These are phyloP conservation scores for Gymnopus androsaceus DNA, from an alignment of 1,284 basidiomycete genomes.

Conservation along the genomic window DNA sequence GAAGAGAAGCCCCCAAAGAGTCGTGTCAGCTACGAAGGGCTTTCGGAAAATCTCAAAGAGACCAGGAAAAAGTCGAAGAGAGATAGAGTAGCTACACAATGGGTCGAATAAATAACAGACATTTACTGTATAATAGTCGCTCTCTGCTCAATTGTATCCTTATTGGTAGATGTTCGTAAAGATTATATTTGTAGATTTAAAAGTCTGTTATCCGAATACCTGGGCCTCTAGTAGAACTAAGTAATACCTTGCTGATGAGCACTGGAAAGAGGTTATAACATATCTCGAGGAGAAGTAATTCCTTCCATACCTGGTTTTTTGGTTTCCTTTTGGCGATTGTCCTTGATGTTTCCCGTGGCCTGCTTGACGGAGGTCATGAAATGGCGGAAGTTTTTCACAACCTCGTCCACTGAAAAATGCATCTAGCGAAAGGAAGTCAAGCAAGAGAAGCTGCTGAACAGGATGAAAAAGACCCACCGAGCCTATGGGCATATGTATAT, in stretches of 20 bases:
- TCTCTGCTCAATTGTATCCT: conserved; percentile 5
- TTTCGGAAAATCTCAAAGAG: conserved; percentile 42
- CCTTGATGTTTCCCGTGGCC: conserved; percentile 67
- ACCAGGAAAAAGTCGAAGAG: conserved; percentile 33
- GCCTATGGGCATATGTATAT: conserved; percentile 79
- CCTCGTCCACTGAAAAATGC: conserved; percentile 73
- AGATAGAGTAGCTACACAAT: conserved; percentile 16
- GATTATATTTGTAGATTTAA: conserved; percentile 25
- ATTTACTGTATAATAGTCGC: not conserved
- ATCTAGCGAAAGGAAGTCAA: conserved; percentile 46
- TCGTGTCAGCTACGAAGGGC: conserved; percentile 41
- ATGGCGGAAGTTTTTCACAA: conserved; percentile 78
- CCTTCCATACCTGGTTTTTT: conserved; percentile 39
- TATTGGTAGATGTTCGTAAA: too few species aligned
- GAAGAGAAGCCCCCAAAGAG: too few species aligned
- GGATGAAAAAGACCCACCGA: conserved; percentile 44
- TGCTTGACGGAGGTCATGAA: conserved; percentile 80
- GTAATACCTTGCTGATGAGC: conserved; percentile 71
- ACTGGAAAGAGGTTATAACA: conserved; percentile 41
- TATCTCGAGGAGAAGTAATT: conserved; percentile 2
- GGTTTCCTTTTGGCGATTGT: conserved; percentile 32
- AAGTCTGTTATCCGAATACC: conserved; percentile 75
- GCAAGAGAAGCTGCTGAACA: not conserved
- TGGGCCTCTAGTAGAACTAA: conserved; percentile 87
- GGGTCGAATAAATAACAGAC: not conserved